These are phyloP conservation scores for Chara braunii DNA, from an alignment of 139 green algal genomes.

Conservation along the genomic window DNA sequence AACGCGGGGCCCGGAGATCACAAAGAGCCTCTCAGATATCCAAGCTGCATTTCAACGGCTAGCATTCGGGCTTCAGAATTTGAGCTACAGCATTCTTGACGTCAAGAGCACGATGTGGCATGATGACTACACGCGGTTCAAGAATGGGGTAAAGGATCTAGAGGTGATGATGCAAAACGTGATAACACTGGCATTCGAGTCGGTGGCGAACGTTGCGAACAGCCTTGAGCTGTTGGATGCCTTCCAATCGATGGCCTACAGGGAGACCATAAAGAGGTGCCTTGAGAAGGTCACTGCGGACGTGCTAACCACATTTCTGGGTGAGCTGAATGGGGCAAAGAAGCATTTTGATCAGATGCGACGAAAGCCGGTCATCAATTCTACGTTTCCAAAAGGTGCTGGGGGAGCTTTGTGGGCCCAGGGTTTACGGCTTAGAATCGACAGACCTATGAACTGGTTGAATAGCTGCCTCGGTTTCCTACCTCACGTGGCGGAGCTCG, in stretches of 20 bases:
- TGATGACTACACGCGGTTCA: constrained; percentile 84
- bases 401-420: constrained; percentile 54
- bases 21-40: constrained; percentile 73
- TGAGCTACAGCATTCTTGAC: constrained; percentile 74
- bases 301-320: constrained; percentile 59
- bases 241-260: constrained; percentile 60
- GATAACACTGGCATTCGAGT: constrained; percentile 53
- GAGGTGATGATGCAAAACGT: constrained; percentile 46
- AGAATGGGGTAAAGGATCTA: constrained; percentile 69
- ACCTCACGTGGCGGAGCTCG: constrained; percentile 37
- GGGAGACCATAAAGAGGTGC: constrained; percentile 49
- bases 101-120: constrained; percentile 73
- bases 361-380: constrained; percentile 49
- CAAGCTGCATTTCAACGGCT: constrained; percentile 59
- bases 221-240: constrained; percentile 33
- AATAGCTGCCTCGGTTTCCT: constrained; percentile 32
- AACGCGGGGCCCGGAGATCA: constrained; percentile 63
- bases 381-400: constrained; percentile 59
- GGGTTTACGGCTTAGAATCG: constrained; percentile 4
- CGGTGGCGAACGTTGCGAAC: neutral
- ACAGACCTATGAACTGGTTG: constrained; percentile 51
- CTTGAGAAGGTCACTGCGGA: constrained; percentile 67
- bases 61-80: constrained; percentile 43
- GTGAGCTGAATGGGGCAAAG: constrained; percentile 68
- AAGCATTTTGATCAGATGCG: constrained; percentile 44